Base-by-base conservation (phyloP, 2,329 filamentous ascomycete genomes). In the Fusarium papillatum region DNA sequence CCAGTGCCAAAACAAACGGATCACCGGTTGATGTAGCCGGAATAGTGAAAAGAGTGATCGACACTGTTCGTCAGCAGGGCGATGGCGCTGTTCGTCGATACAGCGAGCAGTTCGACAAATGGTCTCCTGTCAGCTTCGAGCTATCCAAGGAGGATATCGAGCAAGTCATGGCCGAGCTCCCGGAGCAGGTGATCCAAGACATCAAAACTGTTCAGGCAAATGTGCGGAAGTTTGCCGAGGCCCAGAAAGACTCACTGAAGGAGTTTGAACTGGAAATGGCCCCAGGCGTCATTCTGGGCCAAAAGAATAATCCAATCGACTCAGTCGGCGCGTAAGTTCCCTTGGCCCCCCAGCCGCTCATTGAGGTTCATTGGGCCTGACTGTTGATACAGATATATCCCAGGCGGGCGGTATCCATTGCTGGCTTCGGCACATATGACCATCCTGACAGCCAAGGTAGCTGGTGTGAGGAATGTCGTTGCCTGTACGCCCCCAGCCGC, bases 31-130 rank as follows among this genome's bases (percentile, higher is more conserved):
- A 59, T 59, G 55, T 59, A 59, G 55, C 34, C 11, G 55, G 55
- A 38, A 59, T 36, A 59, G 55, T 59, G 34, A 59, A 59, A 59
- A 34, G 55, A 5, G 55, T 59, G 34, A 59, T 59, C 34, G 55
- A 59, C 14, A 59, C 55, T 10, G 14, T 59, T 36, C 55, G 55
- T 24, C 55, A 38, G 34, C 29, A 87, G 29, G 88, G 88, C 4
- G 88, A 90, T 69, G 69, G 76, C 2, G 88, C 88, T 0, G 87
- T 90, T 8, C 82, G 86, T 48, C 60, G n/a, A 43, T 90, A 89
- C 78, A 88, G 86, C 2, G 84, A 89, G 66, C 87, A 88, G 70
- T 90, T 90, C 71, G 88, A 90, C 78, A 86, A 87, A 69, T 90
- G 88, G 88, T 84, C 83, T 1, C 88, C 88, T 0, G 55, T 77